Percentiles rank a stretch among this genome's conserved stretches.
Conservation (phyloP, 805 yeast genomes). For the Ogataea angusta region DNA sequence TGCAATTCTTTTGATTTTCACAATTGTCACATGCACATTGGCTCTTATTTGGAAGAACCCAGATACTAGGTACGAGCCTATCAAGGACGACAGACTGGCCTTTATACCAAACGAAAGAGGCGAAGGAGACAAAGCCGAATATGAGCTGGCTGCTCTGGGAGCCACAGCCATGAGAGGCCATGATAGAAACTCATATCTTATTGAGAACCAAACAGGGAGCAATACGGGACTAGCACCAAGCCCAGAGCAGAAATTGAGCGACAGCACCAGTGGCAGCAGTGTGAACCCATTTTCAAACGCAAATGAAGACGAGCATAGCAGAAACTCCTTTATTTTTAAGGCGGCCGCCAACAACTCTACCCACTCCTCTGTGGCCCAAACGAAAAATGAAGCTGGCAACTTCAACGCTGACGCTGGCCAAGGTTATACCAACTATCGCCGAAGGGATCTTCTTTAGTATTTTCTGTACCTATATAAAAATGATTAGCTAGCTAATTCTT, state of each 20-base stretch:
- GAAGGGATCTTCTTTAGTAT: conserved; percentile 16
- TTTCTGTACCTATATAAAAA: neutral
- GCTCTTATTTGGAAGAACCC: conserved; percentile 89
- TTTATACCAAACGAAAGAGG: conserved; percentile 65
- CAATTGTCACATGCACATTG: conserved; percentile 80
- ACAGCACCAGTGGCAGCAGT: conserved; percentile 11
- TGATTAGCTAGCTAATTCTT: neutral
- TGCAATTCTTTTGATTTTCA: conserved; percentile 73
- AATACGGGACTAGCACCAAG: conserved; percentile 23
- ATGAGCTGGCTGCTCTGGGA: conserved; percentile 72
- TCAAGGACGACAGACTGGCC: conserved; percentile 95
- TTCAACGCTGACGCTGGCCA: neutral
- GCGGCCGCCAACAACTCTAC: conserved; percentile 12
- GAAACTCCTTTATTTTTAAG: conserved; percentile 20
- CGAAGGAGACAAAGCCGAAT: conserved; percentile 38
- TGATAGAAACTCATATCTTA: conserved; percentile 38
- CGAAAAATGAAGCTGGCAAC: conserved; percentile 5
- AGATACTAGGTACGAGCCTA: conserved; percentile 91
- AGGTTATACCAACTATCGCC: conserved; percentile 12
- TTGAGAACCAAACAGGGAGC: conserved; percentile 25
- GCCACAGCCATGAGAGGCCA: conserved; percentile 66
- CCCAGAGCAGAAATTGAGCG: conserved; percentile 21
- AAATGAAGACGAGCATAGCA: conserved; percentile 16
- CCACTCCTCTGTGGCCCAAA: conserved; percentile 7
- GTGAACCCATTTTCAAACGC: conserved; percentile 21